Evolutionary conservation across 805 yeast species (phyloP).

Genomic region (Allodekkera sacchari): DNA sequence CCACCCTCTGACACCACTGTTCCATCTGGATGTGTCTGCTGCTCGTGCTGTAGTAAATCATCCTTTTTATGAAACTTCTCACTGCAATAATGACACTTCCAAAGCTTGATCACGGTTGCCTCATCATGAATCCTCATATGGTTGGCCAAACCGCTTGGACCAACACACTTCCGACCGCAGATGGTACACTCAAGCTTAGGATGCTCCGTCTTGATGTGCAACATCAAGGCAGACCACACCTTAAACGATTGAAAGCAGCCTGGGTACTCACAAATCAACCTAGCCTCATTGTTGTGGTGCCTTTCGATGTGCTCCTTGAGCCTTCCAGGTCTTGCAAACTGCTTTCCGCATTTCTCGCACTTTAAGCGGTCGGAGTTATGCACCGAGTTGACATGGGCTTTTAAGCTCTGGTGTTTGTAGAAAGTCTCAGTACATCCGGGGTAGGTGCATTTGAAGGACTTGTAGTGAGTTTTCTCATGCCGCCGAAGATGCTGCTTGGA

Average conservation of each 20-base stretch:
- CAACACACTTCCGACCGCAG: slow-evolving; percentile 70
- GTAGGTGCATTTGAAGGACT: slow-evolving; percentile 51
- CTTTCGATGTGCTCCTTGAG: slow-evolving; percentile 59
- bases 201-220: slow-evolving; percentile 66
- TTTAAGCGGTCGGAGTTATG: slow-evolving; percentile 46
- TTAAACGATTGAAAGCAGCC: slow-evolving; percentile 54
- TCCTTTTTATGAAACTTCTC: slow-evolving; percentile 45
- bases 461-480: slow-evolving; percentile 76
- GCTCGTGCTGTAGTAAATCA: slow-evolving; percentile 50
- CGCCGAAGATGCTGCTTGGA: slow-evolving; percentile 73
- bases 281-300: slow-evolving; percentile 45
- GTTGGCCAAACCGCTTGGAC: slow-evolving; percentile 56
- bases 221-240: slow-evolving; percentile 66
- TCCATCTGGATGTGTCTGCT: slow-evolving; percentile 28
- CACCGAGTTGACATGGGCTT: slow-evolving; percentile 57
- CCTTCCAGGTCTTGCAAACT: slow-evolving; percentile 55
- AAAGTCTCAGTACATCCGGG: slow-evolving; percentile 62
- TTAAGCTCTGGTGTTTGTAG: slow-evolving; percentile 64
- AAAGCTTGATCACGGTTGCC: slow-evolving; percentile 39
- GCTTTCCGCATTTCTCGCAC: slow-evolving; percentile 57
- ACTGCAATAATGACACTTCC: slow-evolving; percentile 58
- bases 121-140: slow-evolving; percentile 71
- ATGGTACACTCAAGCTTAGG: slow-evolving; percentile 55
- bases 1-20: neutral
- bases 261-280: slow-evolving; percentile 51